These are phyloP conservation scores for Meredithiella fracta DNA, from an alignment of 2,329 filamentous ascomycete genomes.

Conservation along the genomic window DNA sequence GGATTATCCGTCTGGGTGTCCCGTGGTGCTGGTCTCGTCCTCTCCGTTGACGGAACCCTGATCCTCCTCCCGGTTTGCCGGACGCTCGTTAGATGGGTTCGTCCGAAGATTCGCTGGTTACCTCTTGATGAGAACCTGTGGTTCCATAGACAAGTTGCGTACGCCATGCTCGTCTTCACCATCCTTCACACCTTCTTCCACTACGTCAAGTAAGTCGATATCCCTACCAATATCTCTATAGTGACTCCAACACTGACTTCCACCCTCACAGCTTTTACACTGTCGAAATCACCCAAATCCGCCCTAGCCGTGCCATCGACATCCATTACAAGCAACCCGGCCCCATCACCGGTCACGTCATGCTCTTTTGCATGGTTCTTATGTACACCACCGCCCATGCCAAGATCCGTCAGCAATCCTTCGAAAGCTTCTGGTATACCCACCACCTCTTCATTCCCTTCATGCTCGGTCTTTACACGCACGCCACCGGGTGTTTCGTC, in stretches of 20 bases:
- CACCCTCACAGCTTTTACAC: slow-evolving; percentile 54
- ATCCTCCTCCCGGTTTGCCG: slow-evolving; percentile 92
- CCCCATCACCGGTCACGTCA: slow-evolving; percentile 88
- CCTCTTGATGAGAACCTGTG: slow-evolving; percentile 94
- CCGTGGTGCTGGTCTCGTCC: slow-evolving; percentile 72
- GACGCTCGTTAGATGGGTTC: slow-evolving; percentile 66
- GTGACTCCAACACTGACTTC: background rate
- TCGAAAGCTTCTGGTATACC: slow-evolving; percentile 98
- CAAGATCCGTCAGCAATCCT: slow-evolving; percentile 89
- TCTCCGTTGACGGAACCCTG: slow-evolving; percentile 70
- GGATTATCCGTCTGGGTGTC: slow-evolving; percentile 90
- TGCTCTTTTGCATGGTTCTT: slow-evolving; percentile 94
- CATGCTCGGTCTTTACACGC: slow-evolving; percentile 82
- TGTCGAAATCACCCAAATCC: slow-evolving; percentile 71
- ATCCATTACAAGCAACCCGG: slow-evolving; percentile 84
- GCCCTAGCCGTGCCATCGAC: slow-evolving; percentile 63
- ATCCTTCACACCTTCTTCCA: slow-evolving; percentile 62
- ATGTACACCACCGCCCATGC: slow-evolving; percentile 95
- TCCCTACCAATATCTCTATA: background rate
- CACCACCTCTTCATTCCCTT: slow-evolving; percentile 97
- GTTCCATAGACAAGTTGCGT: slow-evolving; percentile 92
- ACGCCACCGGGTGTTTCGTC: slow-evolving; percentile 91
- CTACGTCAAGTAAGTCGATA: slow-evolving; percentile 55
- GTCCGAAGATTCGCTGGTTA: slow-evolving; percentile 74
- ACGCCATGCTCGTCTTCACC: slow-evolving; percentile 71